Evolutionary conservation across 106 monocot genomes (phyloP), one percentile per base, ranked within the genome.

Genomic region (Dendrobium nobile): DNA sequence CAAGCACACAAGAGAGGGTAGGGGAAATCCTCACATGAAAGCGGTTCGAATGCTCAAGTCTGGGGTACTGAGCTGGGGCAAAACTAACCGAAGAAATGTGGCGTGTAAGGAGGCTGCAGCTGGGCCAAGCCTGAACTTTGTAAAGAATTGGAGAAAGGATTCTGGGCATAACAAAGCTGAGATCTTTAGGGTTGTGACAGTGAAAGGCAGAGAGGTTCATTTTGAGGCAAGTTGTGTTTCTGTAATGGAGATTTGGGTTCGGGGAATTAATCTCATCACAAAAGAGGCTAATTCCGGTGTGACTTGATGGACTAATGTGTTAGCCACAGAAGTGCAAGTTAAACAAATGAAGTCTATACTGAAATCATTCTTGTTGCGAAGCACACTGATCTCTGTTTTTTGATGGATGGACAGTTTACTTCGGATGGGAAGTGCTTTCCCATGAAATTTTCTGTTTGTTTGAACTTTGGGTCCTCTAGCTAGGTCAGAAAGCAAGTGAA

Each of bases 21-120:
- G 67, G 41, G 92, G 90, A 0, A 47, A 83, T 47, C 84, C 90
- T 5, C 92, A 93, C 77, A 42, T 41, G 54, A 93, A 88, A 70
- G 47, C 77, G 28, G 82, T 93, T 9, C 58, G 86, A 26, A 86
- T 93, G 90, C 80, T 84, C 0, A 84, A 76, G 37, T 87, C 85
- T 70, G 90, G 92, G 16, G 77, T 93, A 7, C 10, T 90, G 79
- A 88, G 68, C 16, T 93, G 92, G 92, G 92, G 90, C 4, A 86
- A 51, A 15, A 75, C 88, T 2, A 84, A 67, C 1, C n/a, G 90
- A 75, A 88, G 92, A 67, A 93, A 93, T 79, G 86, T 93, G 24
- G 59, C 17, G 2, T 90, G 90, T 61, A 88, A 79, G 68, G 92
- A 90, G 77, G 90, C 90, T 2, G 59, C 44, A 13, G 79, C 72